phyloP scores from a whole-genome alignment of 2,329 filamentous ascomycete species.

The Claviceps purpurea region DNA sequence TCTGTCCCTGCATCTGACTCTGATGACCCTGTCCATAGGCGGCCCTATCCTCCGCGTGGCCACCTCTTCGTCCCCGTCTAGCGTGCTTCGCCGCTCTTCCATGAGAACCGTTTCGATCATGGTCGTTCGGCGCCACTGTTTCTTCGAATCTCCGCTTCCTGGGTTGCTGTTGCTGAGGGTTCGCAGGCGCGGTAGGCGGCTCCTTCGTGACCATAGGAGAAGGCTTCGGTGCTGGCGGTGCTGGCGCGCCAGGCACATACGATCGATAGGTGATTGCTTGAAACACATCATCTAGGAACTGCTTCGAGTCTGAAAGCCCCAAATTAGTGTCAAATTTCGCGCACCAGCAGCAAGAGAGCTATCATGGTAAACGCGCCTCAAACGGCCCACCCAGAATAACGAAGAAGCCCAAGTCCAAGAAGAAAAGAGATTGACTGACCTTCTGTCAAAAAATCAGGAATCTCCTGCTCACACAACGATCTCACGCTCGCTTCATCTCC shows the following conservation, averaged over 20 bases:
- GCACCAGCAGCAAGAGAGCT: not conserved
- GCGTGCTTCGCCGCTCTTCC: slow-evolving; percentile 43
- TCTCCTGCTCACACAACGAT: slow-evolving; percentile 55
- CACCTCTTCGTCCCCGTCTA: slow-evolving; percentile 34
- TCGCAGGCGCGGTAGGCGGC: not conserved
- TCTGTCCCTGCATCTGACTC: slow-evolving; percentile 7
- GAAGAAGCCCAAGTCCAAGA: not conserved
- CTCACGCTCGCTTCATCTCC: slow-evolving; percentile 51
- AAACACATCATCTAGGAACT: slow-evolving; percentile 61
- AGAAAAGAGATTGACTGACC: slow-evolving; percentile 19
- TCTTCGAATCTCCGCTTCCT: slow-evolving; percentile 26
- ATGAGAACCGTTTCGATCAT: not conserved
- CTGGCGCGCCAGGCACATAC: slow-evolving; percentile 42
- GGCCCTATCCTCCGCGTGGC: slow-evolving; percentile 12
- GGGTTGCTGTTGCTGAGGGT: slow-evolving; percentile 6
- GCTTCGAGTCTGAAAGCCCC: slow-evolving; percentile 19
- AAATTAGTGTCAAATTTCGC: not conserved
- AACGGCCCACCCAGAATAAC: not conserved
- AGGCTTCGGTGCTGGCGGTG: slow-evolving; percentile 18
- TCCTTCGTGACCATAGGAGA: not conserved
- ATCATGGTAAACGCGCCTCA: not conserved
- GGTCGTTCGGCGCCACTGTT: slow-evolving; percentile 6
- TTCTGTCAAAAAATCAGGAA: slow-evolving; percentile 60
- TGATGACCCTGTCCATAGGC: not conserved
- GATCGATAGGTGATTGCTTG: slow-evolving; percentile 47